Percentiles rank a stretch among this genome's conserved stretches.
These are phyloP conservation scores for Melastoma malabathricum DNA, from an alignment of 345 rosid genomes.

Conservation along the genomic window DNA sequence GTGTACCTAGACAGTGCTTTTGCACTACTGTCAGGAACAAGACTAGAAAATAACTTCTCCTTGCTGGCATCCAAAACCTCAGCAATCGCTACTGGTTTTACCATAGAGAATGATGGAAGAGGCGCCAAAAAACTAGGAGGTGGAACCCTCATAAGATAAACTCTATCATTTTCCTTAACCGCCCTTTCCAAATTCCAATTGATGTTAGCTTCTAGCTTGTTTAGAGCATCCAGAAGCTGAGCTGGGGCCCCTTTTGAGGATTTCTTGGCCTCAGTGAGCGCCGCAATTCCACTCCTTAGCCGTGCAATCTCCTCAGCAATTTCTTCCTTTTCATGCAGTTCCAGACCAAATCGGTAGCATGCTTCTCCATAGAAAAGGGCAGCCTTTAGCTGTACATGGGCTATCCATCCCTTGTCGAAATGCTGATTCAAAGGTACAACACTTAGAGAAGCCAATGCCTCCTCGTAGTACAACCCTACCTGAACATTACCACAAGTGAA, in stretches of 20 bases:
- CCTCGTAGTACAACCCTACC: conserved; percentile 92
- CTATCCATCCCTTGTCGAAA: conserved; percentile 84
- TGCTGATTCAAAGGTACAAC: conserved; percentile 79
- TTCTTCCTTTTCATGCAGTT: conserved; percentile 94
- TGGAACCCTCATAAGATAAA: conserved; percentile 96
- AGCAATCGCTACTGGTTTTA: conserved; percentile 73
- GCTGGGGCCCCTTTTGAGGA: conserved; percentile 67
- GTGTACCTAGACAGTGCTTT: conserved; percentile 97
- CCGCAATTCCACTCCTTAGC: conserved; percentile 54
- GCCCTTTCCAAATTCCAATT: conserved; percentile 82
- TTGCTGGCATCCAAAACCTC: conserved; percentile 92
- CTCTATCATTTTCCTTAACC: conserved; percentile 93
- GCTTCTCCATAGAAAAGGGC: conserved; percentile 78
- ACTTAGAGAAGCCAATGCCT: conserved; percentile 64
- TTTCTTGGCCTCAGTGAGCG: conserved; percentile 68
- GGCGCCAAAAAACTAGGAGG: conserved; percentile 63
- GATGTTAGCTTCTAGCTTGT: conserved; percentile 62
- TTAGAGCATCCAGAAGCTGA: conserved; percentile 78
- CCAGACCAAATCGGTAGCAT: conserved; percentile 68
- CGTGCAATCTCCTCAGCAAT: conserved; percentile 91
- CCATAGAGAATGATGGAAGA: conserved; percentile 85
- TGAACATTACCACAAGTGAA: conserved; percentile 12
- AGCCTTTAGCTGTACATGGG: conserved; percentile 88
- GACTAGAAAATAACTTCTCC: conserved; percentile 84
- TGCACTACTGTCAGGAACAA: conserved; percentile 95